Conservation (phyloP, 805 yeast genomes). For the Komagataella mondaviorum region DNA sequence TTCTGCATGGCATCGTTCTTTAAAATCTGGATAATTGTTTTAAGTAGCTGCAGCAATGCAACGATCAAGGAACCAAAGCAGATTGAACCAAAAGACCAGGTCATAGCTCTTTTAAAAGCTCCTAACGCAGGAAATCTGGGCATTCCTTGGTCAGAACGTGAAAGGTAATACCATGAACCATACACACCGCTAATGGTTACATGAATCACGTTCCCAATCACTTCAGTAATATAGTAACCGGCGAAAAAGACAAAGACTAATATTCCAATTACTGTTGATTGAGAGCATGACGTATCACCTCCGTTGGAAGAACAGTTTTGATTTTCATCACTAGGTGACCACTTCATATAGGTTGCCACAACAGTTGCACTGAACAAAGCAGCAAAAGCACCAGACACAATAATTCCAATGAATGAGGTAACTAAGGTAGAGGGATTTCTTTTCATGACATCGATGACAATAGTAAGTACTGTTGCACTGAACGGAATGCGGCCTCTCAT, state of each 20-base stretch:
- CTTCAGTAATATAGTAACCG: constrained; percentile 75
- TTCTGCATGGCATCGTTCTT: constrained; percentile 20
- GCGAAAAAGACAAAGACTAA: constrained; percentile 64
- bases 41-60: constrained; percentile 56
- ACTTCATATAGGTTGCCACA: constrained; percentile 69
- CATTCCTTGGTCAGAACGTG: constrained; percentile 61
- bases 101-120: constrained; percentile 36
- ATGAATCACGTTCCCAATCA: constrained; percentile 61
- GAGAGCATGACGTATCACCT: constrained; percentile 34
- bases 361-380: constrained; percentile 53
- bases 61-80: constrained; percentile 39
- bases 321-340: constrained; percentile 40
- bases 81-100: constrained; percentile 9
- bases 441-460: constrained; percentile 60
- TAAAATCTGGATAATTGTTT: constrained; percentile 36
- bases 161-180: constrained; percentile 76
- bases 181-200: constrained; percentile 65
- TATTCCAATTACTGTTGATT: constrained; percentile 51
- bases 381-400: constrained; percentile 48
- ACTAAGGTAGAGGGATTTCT: constrained; percentile 48
- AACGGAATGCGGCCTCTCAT: constrained; percentile 62
- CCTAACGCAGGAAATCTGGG: constrained; percentile 66
- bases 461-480: constrained; percentile 54
- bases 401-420: constrained; percentile 45
- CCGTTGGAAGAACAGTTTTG: constrained; percentile 36